Evolutionary conservation across 306 rosid species (phyloP).

Genomic region (Hippophae tibetana): DNA sequence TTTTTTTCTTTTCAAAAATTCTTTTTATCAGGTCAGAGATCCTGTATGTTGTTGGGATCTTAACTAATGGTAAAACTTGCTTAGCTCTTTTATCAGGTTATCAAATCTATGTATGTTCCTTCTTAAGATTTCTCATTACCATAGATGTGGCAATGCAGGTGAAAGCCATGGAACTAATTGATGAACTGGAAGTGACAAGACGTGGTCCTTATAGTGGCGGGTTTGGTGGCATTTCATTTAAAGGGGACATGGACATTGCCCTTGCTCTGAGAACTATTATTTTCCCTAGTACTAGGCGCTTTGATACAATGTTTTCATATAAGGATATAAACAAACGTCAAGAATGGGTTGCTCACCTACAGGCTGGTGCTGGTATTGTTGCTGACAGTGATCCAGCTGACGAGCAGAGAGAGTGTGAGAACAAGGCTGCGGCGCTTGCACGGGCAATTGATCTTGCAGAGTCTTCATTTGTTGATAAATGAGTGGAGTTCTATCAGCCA

Average conservation of each 20-base stretch:
- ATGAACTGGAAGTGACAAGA: slow-evolving; percentile 73
- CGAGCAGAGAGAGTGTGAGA: slow-evolving; percentile 91
- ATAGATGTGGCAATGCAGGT: slow-evolving; percentile 49
- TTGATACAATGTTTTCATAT: slow-evolving; percentile 77
- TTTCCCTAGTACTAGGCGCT: slow-evolving; percentile 69
- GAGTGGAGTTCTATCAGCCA: background rate
- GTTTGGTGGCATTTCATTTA: slow-evolving; percentile 81
- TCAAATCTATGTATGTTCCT: background rate
- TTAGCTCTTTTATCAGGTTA: background rate
- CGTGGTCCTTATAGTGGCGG: slow-evolving; percentile 99
- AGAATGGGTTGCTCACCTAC: slow-evolving; percentile 91
- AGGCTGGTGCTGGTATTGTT: slow-evolving; percentile 94
- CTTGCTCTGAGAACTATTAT: slow-evolving; percentile 86
- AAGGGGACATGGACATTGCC: slow-evolving; percentile 85
- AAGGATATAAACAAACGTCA: slow-evolving; percentile 61
- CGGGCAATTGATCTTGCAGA: slow-evolving; percentile 96
- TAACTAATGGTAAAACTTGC: background rate
- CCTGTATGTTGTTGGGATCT: background rate
- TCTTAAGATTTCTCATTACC: background rate
- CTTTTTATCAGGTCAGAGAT: no score
- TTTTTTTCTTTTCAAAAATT: no score
- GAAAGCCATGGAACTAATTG: slow-evolving; percentile 95
- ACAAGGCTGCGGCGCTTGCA: slow-evolving; percentile 91
- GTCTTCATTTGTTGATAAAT: slow-evolving; percentile 62
- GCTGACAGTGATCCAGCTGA: slow-evolving; percentile 89